These are phyloP conservation scores for Thalassiosira hispida DNA, from an alignment of 352 stramenopile genomes.

Conservation along the genomic window DNA sequence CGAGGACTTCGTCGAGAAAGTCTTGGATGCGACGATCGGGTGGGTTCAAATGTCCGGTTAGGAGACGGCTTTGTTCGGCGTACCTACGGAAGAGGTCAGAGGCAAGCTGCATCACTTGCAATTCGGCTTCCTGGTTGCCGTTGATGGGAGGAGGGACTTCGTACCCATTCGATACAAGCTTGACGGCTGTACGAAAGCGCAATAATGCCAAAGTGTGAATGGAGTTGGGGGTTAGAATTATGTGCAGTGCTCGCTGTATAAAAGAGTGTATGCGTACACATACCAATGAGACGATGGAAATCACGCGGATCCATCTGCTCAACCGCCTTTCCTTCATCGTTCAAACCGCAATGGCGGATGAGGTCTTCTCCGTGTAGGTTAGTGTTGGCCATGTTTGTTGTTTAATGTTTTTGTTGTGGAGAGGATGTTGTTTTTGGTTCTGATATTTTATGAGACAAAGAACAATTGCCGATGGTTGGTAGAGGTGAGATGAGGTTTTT, in stretches of 20 bases:
- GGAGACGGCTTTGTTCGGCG: constrained; percentile 56
- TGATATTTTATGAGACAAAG: constrained; percentile 1
- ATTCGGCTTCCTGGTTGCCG: constrained; percentile 38
- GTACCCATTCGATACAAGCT: constrained; percentile 58
- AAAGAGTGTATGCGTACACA: too few species aligned
- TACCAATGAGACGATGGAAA: constrained; percentile 55
- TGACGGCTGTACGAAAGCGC: constrained; percentile 39
- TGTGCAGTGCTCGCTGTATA: too few species aligned
- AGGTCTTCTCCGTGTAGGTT: constrained; percentile 54
- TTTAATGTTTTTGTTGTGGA: not conserved
- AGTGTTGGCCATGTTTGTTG: constrained; percentile 45
- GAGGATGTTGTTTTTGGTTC: not conserved
- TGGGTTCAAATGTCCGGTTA: constrained; percentile 53
- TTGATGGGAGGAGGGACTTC: constrained; percentile 43
- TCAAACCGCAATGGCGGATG: constrained; percentile 60
- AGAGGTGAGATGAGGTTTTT: too few species aligned
- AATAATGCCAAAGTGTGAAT: too few species aligned
- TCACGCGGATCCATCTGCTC: constrained; percentile 41
- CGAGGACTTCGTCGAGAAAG: constrained; percentile 60
- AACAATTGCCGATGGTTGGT: too few species aligned
- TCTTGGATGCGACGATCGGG: constrained; percentile 62
- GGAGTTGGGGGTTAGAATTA: not conserved
- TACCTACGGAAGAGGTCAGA: constrained; percentile 63
- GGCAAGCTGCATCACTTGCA: constrained; percentile 55
- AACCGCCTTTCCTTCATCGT: constrained; percentile 49